Percentiles rank a stretch among this genome's conserved stretches.
Evolutionary conservation across 306 rosid genomes (phyloP).

Genomic region (Vigna reflexopilosa): DNA sequence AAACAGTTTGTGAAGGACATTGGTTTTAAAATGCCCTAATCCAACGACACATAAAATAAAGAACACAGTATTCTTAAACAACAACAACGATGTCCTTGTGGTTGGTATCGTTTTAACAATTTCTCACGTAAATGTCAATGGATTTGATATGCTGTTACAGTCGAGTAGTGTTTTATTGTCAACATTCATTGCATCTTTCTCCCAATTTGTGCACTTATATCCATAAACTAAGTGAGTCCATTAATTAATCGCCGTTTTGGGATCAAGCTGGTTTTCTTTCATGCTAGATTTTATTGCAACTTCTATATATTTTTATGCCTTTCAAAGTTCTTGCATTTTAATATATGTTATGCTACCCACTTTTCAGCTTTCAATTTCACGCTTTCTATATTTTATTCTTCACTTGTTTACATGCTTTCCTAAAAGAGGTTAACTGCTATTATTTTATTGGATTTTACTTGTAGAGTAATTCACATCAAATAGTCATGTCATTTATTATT

Average conservation of each 20-base stretch:
- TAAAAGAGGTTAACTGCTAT: not conserved
- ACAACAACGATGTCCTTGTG: not conserved
- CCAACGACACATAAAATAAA: not conserved
- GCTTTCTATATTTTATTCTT: no score
- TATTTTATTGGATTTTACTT: no score
- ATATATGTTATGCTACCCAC: not conserved
- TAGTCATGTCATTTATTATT: no score
- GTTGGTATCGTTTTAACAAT: not conserved
- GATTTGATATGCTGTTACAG: not conserved
- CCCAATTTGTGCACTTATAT: not conserved
- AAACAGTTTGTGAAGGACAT: not conserved
- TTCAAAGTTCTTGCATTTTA: not conserved
- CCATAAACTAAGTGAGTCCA: not conserved
- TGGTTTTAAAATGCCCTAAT: not conserved
- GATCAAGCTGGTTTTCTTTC: not conserved
- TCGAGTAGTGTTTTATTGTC: not conserved
- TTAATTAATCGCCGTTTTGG: not conserved
- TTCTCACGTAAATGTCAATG: conserved; percentile 18
- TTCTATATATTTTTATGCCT: not conserved
- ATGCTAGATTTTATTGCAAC: not conserved
- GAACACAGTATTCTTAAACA: not conserved
- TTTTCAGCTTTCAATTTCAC: not conserved
- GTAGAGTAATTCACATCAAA: no score
- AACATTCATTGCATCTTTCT: conserved; percentile 29
- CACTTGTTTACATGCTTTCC: not conserved